Evolutionary conservation across 202 grass and related monocot species (phyloP), one percentile per base, ranked within the genome.

Genomic region (Eragrostis tef): DNA sequence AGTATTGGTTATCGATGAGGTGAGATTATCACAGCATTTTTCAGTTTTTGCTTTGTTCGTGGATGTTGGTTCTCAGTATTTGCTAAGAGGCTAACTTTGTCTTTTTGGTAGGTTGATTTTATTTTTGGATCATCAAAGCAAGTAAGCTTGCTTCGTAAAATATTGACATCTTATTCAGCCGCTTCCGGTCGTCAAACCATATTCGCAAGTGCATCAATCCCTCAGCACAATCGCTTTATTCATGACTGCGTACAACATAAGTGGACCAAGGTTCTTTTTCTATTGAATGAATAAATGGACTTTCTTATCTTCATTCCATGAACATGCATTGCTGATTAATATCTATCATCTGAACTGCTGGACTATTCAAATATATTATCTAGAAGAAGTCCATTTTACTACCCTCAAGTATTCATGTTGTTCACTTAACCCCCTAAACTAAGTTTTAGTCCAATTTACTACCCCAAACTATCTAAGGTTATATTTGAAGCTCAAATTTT

Each of bases 1-100:
- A 64, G 77, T 98, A 70, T 79, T 98, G 83, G 87, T 98, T 78
- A 93, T 98, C 3, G 96, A 98, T 72, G 96, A 98, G 96, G 96
- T 98, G 90, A 98, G 96, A 78, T 90, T 62, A 45, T 71, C 70
- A 27, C 17, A 83, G 8, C 24, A 34, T 43, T 59, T 7, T 74
- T 86, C 42, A 63, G 29, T 47, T 22, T 0, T 71, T 64, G 20
- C 44, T 72, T 31, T 3, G 16, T 50, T 49, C 17, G 6, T 45
- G 7, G 5, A 83, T 83, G 9, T 22, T 36, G 21, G 67, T 8
- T 78, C 12, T 59, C 19, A 25, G 52, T 62, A 79, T 78, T 19
- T 69, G 65, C 9, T 57, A 74, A 50, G 6, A 19, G 19, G 36
- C 57, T 75, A 79, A 51, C 15, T 9, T 15, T 63, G 0, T 64